Conservation (phyloP, 2,329 filamentous ascomycete genomes). For the Aureobasidium subglaciale region DNA sequence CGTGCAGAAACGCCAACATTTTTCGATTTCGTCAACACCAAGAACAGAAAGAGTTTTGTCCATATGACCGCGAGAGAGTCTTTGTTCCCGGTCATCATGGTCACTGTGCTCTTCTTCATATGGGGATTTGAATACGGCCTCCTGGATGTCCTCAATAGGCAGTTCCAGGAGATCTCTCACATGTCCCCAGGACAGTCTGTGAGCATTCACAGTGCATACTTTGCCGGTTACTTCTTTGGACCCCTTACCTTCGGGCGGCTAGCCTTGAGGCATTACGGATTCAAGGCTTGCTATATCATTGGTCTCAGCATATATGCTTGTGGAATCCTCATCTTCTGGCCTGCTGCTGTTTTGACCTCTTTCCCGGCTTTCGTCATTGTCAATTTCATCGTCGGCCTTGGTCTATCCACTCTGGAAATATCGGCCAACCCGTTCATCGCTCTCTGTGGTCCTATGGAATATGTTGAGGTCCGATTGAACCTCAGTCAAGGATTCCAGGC, state of each 20-base stretch:
- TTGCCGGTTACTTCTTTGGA: slow-evolving; percentile 62
- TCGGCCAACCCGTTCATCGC: slow-evolving; percentile 57
- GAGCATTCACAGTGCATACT: slow-evolving; percentile 64
- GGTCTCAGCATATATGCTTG: slow-evolving; percentile 57
- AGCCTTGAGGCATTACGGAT: slow-evolving; percentile 53
- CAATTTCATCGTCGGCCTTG: slow-evolving; percentile 56
- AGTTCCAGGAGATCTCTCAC: slow-evolving; percentile 55
- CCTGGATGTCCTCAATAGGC: slow-evolving; percentile 70
- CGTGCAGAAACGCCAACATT: slow-evolving; percentile 43
- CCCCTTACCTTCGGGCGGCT: slow-evolving; percentile 59
- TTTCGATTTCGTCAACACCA: slow-evolving; percentile 72
- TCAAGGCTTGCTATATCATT: slow-evolving; percentile 55
- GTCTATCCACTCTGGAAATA: slow-evolving; percentile 54
- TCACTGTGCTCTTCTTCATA: slow-evolving; percentile 75
- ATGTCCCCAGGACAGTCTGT: slow-evolving; percentile 58
- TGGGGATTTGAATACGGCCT: slow-evolving; percentile 91
- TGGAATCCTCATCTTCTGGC: slow-evolving; percentile 57
- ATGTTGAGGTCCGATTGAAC: slow-evolving; percentile 54
- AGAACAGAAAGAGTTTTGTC: slow-evolving; percentile 62
- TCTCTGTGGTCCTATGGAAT: slow-evolving; percentile 54
- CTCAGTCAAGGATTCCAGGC: slow-evolving; percentile 57
- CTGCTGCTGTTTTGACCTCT: slow-evolving; percentile 55
- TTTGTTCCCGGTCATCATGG: slow-evolving; percentile 63
- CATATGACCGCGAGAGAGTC: slow-evolving; percentile 57
- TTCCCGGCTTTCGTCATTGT: slow-evolving; percentile 55